Conservation (phyloP, 2,329 filamentous ascomycete species). For the Furcasterigmium sp. region DNA sequence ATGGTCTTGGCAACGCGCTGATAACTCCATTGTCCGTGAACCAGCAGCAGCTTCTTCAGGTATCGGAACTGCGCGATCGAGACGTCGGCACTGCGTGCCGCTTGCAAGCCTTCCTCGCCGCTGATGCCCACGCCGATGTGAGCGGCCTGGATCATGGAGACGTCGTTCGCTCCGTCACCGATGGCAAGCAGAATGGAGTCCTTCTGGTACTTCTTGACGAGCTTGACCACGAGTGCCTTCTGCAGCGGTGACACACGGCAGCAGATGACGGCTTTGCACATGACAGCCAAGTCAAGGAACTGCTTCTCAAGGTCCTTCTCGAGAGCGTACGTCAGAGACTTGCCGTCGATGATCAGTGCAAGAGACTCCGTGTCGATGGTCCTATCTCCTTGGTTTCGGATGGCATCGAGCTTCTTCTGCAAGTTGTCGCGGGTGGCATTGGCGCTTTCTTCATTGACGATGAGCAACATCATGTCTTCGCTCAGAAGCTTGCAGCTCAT, state of each 20-base stretch:
- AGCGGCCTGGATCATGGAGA: slow-evolving; percentile 99
- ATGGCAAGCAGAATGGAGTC: slow-evolving; percentile 91
- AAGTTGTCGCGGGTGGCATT: slow-evolving; percentile 80
- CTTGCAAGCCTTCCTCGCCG: slow-evolving; percentile 93
- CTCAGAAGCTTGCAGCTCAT: slow-evolving; percentile 99
- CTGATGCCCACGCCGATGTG: slow-evolving; percentile 98
- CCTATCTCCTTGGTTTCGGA: slow-evolving; percentile 73
- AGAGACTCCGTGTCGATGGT: slow-evolving; percentile 79
- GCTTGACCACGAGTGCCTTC: slow-evolving; percentile 95
- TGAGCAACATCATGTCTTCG: slow-evolving; percentile 96
- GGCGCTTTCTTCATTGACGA: slow-evolving; percentile 86
- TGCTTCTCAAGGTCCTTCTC: slow-evolving; percentile 91
- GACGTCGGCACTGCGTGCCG: slow-evolving; percentile 91
- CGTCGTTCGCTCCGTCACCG: slow-evolving; percentile 95
- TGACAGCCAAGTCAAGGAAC: slow-evolving; percentile 86
- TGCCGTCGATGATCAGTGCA: slow-evolving; percentile 92
- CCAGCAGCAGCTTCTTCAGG: slow-evolving; percentile 85
- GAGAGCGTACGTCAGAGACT: slow-evolving; percentile 86
- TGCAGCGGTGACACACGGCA: slow-evolving; percentile 95
- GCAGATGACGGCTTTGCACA: slow-evolving; percentile 99
- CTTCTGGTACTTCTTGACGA: slow-evolving; percentile 87
- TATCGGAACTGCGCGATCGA: slow-evolving; percentile 95
- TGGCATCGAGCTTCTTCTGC: slow-evolving; percentile 87
- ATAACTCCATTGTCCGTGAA: slow-evolving; percentile 97
- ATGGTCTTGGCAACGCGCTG: slow-evolving; percentile 96